Conservation (phyloP, 371 early-diverging fungal species). For the Mucor ambiguus region DNA sequence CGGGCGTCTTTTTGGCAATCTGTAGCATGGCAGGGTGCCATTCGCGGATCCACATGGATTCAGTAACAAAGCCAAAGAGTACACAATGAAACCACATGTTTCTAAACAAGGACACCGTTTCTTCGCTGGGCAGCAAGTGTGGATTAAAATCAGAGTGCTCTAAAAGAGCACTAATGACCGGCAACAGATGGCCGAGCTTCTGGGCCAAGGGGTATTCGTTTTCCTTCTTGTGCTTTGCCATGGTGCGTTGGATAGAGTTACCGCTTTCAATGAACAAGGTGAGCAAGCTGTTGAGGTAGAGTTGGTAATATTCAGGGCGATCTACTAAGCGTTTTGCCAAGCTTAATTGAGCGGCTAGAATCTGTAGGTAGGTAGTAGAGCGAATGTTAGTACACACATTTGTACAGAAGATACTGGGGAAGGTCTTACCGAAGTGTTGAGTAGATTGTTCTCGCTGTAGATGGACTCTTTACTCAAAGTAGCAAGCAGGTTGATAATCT, state of each 20-base stretch:
- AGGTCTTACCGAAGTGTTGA: conserved; percentile 37
- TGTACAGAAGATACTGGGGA: too few species aligned
- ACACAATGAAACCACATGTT: conserved; percentile 92
- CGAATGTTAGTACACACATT: not conserved
- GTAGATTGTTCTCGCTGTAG: conserved; percentile 49
- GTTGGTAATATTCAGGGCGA: conserved; percentile 59
- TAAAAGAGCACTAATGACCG: conserved; percentile 66
- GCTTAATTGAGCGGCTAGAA: conserved; percentile 29
- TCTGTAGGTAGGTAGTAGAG: not conserved
- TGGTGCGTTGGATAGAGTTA: conserved; percentile 59
- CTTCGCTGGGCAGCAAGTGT: conserved; percentile 63
- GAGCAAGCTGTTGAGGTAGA: conserved; percentile 60
- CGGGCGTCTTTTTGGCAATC: conserved; percentile 88
- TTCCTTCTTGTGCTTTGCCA: conserved; percentile 55
- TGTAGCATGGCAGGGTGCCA: conserved; percentile 70
- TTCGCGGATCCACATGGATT: conserved; percentile 77
- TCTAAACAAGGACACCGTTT: conserved; percentile 73
- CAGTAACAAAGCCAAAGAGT: conserved; percentile 74
- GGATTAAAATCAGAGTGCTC: conserved; percentile 63
- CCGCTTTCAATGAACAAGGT: conserved; percentile 73
- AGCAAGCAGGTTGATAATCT: conserved; percentile 57
- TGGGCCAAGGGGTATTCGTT: conserved; percentile 54
- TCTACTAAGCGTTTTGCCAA: conserved; percentile 57
- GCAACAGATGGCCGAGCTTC: conserved; percentile 70
- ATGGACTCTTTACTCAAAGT: conserved; percentile 53